Evolutionary conservation across 345 rosid species (phyloP).

Genomic region (Eucalyptus leucophloia): DNA sequence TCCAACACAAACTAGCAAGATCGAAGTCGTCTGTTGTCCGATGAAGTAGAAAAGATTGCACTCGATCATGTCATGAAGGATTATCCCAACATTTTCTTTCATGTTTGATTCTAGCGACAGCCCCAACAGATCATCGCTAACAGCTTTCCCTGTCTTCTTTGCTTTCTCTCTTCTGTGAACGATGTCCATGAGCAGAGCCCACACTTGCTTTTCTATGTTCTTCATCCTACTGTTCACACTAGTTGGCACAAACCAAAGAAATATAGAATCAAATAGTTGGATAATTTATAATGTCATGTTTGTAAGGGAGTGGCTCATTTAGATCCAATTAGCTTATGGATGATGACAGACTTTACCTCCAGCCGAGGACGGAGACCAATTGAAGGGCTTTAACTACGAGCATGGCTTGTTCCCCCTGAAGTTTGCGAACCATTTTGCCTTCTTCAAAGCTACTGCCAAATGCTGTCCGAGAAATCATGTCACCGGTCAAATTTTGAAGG

Average conservation of each 20-base stretch:
- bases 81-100: background rate
- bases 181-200: conserved; percentile 16
- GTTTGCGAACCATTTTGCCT: conserved; percentile 17
- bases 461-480: too few species aligned
- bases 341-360: conserved; percentile 17
- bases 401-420: conserved; percentile 19
- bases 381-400: conserved; percentile 14
- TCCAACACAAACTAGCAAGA: conserved; percentile 35
- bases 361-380: conserved; percentile 30
- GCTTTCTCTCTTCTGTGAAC: conserved; percentile 14
- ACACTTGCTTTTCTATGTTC: conserved; percentile 13
- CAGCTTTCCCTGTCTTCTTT: conserved; percentile 9
- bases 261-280: too few species aligned
- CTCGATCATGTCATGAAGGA: conserved; percentile 16
- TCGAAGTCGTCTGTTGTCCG: conserved; percentile 47
- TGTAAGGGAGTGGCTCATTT: background rate
- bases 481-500: conserved; percentile 1
- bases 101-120: conserved; percentile 1
- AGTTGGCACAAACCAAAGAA: conserved; percentile 24
- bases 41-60: conserved; percentile 59
- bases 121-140: conserved; percentile 10
- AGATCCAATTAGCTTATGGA: background rate
- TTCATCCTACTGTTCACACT: conserved; percentile 27
- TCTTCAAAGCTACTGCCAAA: conserved; percentile 20
- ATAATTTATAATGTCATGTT: too few species aligned